Percentiles rank a stretch among this genome's conserved stretches.
These are phyloP conservation scores for Globisporangium emineosum DNA, from an alignment of 352 stramenopile species.

Conservation along the genomic window DNA sequence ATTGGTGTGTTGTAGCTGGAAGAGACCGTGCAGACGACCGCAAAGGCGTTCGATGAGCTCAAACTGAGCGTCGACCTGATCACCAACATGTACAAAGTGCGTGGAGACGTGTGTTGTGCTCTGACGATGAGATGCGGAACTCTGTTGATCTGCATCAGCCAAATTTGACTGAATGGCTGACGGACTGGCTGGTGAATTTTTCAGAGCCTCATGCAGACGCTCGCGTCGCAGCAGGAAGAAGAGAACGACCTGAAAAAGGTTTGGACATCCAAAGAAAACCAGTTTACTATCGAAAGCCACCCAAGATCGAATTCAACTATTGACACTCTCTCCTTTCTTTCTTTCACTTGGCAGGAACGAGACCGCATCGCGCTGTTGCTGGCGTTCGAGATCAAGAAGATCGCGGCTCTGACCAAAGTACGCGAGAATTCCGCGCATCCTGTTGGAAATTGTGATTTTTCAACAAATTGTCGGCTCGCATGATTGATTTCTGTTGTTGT, in stretches of 20 bases:
- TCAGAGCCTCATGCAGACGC: constrained; percentile 43
- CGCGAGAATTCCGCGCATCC: too few species aligned
- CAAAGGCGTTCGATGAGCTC: constrained; percentile 66
- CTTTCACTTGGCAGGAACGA: constrained; percentile 36
- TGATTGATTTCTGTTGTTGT: too few species aligned
- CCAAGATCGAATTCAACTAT: too few species aligned
- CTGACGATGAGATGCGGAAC: background rate
- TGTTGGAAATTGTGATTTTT: too few species aligned
- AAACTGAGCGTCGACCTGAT: constrained; percentile 83
- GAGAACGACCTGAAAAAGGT: constrained; percentile 60
- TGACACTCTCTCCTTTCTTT: too few species aligned
- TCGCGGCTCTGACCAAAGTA: constrained; percentile 64
- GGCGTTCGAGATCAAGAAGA: constrained; percentile 72
- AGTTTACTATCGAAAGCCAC: background rate
- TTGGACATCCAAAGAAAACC: background rate
- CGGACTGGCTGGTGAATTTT: background rate
- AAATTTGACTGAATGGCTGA: background rate
- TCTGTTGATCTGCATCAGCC: background rate
- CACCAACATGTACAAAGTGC: constrained; percentile 86
- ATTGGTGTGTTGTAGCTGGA: constrained; percentile 39
- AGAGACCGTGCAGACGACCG: constrained; percentile 50
- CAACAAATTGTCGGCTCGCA: too few species aligned
- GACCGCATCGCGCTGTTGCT: constrained; percentile 48
- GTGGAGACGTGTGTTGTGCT: background rate
- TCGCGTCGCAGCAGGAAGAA: constrained; percentile 47